A percentile compares a stretch with the other conserved stretches of the same genome.
These are phyloP conservation scores for Sporothrix humicola DNA, from an alignment of 2,329 filamentous ascomycete genomes.

Conservation along the genomic window DNA sequence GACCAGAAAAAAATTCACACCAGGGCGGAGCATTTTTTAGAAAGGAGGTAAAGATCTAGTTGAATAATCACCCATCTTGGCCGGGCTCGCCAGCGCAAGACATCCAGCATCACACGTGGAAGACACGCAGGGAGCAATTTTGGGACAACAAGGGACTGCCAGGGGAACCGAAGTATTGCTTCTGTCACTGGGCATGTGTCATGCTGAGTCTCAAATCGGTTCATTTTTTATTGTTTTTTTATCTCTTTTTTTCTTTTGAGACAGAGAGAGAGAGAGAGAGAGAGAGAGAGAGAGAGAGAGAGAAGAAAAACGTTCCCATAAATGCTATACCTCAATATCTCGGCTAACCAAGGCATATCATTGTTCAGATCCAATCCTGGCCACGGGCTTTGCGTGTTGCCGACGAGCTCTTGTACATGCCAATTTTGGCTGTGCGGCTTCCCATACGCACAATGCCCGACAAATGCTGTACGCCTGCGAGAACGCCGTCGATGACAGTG, in stretches of 20 bases:
- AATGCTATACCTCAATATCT: too few species aligned
- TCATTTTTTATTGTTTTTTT: neutral
- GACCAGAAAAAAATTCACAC: neutral
- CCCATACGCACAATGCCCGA: constrained; percentile 52
- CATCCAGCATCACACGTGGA: neutral
- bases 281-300: too few species aligned
- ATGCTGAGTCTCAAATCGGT: neutral
- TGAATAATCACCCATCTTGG: neutral
- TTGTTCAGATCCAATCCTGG: constrained; percentile 35
- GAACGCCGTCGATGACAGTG: constrained; percentile 37
- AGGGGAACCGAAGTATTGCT: neutral
- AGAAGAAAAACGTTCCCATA: too few species aligned
- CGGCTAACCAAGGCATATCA: neutral
- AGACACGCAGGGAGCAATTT: neutral
- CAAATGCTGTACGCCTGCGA: constrained; percentile 47
- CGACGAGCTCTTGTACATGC: constrained; percentile 34
- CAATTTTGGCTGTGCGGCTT: constrained; percentile 35
- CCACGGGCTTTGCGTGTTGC: constrained; percentile 35
- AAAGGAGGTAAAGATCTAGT: neutral
- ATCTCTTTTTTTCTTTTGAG: neutral
- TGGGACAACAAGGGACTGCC: neutral
- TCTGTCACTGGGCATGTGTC: constrained; percentile 1
- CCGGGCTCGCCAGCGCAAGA: neutral
- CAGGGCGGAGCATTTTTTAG: too few species aligned
- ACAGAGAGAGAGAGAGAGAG: too few species aligned